These are phyloP conservation scores for Naganishia antarctica DNA, from an alignment of 768 basidiomycete species.

Conservation along the genomic window DNA sequence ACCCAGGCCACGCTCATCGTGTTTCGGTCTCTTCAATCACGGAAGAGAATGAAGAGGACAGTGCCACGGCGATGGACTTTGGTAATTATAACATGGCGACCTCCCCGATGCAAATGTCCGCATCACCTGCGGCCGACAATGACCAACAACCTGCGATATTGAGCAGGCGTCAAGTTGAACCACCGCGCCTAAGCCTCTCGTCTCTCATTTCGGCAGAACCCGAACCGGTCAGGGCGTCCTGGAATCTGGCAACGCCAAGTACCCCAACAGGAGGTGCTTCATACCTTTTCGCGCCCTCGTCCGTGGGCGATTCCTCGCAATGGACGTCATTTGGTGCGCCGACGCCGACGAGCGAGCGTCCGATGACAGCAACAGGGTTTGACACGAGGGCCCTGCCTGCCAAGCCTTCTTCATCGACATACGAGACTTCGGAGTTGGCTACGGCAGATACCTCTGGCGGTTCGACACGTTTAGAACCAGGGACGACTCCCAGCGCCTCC, in stretches of 20 bases:
- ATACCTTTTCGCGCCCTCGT: background rate
- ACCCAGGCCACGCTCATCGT: background rate
- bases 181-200: slow-evolving; percentile 29
- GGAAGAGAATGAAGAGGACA: slow-evolving; percentile 24
- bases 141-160: slow-evolving; percentile 17
- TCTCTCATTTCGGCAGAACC: background rate
- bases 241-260: slow-evolving; percentile 39
- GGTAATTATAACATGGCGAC: background rate
- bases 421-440: too few relatives aligned
- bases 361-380: background rate
- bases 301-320: slow-evolving; percentile 7
- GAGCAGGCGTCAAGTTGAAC: slow-evolving; percentile 30
- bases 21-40: slow-evolving; percentile 12
- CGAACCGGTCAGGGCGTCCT: slow-evolving; percentile 29
- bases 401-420: too few relatives aligned
- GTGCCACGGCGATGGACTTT: background rate
- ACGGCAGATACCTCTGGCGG: too few relatives aligned
- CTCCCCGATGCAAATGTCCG: background rate
- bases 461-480: too few relatives aligned
- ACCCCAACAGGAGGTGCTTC: slow-evolving; percentile 21
- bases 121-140: slow-evolving; percentile 11
- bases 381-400: too few relatives aligned
- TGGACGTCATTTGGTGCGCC: slow-evolving; percentile 39
- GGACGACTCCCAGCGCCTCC: too few relatives aligned
- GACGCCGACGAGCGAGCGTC: slow-evolving; percentile 22